Base-by-base conservation (phyloP, 2,329 filamentous ascomycete genomes). In the Exophiala aquamarina region DNA sequence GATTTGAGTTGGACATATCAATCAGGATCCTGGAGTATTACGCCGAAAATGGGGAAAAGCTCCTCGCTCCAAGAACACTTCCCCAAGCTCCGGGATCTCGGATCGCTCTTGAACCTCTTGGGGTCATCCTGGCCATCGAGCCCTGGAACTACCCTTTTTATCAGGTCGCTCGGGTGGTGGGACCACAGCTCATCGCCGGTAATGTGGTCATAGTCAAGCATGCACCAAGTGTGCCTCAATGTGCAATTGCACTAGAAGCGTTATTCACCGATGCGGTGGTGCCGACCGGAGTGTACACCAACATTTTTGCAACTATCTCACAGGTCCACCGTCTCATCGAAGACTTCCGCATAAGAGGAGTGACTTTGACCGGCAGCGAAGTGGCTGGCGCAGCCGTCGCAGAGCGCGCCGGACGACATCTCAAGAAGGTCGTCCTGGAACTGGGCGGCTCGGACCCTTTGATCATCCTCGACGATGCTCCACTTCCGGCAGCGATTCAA, bases 351-450 rank as follows among this genome's bases (percentile, higher is more conserved):
- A 10, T 42, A 7, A 26, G 40, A 4, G 40, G 40, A n/a, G 40
- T 42, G 4, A 42, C 52, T 17, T 50, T 55, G n/a, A 55, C 52
- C 5, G 52, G 52, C 2, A 40, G 33, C 21, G 48, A 47, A 14
- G 19, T 20, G n/a, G 50, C 46, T 3, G 52, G 52, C 23, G 36
- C 35, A 13, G 46, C 45, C 6, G 42, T 55, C 13, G 38, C 37
- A 4, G 44, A 44, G 18, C 21, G 32, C 3, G 50, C 52, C 4
- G 50, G 51, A 13, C 20, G 31, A 9, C 18, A 54, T 14, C 14
- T 55, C 15, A 55, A 54, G 33, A 40, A 42, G 13, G 39, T 33
- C 23, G 39, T 49, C 8, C 42, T 55, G 11, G 52, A 55, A 20
- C 41, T 55, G 3, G 52, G 52, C 31, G 52, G 52, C 26, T 46